Evolutionary conservation across 345 rosid genomes (phyloP), one percentile per base, ranked within the genome.

Genomic region (Sonneratia caseolaris): DNA sequence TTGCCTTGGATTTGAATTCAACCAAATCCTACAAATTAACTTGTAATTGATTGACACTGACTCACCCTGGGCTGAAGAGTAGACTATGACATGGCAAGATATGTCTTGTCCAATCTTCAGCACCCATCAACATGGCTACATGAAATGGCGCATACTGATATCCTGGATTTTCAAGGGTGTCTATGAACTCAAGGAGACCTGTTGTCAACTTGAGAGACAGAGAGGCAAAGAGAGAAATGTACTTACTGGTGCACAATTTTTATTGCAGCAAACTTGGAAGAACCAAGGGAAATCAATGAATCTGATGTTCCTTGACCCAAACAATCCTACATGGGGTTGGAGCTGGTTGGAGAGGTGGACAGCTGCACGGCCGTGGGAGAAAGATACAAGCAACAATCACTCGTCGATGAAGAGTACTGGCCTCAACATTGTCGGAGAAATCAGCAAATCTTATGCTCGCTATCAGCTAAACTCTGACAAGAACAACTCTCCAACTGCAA

Each of bases 311-410:
- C 87, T 86, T 90, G 95, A 85, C 82, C 90, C 89, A 2, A 86
- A 82, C 81, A 90, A 91, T 77, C 97, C 94, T 14, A 73, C 88
- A 16, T 95, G 99, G 99, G 98, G 99, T 69, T 95, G 99, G 98
- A 89, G 98, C 81, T 92, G 98, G 98, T 81, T 95, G 80, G 99
- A 92, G 74, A 79, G 98, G 75, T 89, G 98, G 99, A 95, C 92
- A 93, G 92, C 97, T 74, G 88, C 95, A 45, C 84, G 88, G 72
- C 97, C 97, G 71, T 78, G 92, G 84, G 97, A 95, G 77, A 95
- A 87, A 79, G 97, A 89, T 68, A 78, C 68, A 38, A 77, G 65
- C 72, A 84, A 81, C 7, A 87, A 87, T 78, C 77, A 74, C 3
- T 73, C 86, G 21, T 87, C 92, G 0, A 68, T 80, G 35, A 91